Evolutionary conservation across 2,329 filamentous ascomycete genomes (phyloP).

Genomic region (Ophiostoma australiae): DNA sequence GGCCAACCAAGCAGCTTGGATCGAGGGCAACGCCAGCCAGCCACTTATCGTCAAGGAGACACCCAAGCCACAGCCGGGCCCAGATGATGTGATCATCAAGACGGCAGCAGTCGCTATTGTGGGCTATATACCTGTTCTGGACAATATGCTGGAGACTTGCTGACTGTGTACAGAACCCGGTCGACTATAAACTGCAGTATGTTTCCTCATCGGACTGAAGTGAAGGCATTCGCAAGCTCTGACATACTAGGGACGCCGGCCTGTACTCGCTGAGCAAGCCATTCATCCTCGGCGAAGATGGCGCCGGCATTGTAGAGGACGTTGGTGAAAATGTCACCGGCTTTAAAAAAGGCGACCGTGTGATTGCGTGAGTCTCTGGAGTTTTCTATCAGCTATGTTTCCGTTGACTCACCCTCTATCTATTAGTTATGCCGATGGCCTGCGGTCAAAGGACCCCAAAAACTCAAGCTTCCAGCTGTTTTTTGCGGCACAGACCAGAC

Average conservation of each 20-base stretch:
- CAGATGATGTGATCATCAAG: background rate
- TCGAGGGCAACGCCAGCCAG: background rate
- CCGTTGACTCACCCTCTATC: background rate
- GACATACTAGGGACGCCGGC: background rate
- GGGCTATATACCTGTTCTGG: background rate
- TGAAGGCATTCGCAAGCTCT: background rate
- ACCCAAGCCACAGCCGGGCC: background rate
- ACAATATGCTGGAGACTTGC: background rate
- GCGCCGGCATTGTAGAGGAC: background rate
- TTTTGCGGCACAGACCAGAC: background rate
- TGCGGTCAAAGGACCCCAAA: background rate
- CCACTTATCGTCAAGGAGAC: background rate
- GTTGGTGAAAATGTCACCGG: background rate
- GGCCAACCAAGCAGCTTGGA: background rate
- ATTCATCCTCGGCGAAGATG: background rate
- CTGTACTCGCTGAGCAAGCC: background rate
- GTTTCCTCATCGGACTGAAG: background rate
- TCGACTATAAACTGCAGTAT: constrained; percentile 7
- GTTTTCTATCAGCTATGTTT: background rate
- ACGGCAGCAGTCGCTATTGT: background rate
- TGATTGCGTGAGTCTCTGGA: background rate
- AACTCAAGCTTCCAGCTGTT: background rate
- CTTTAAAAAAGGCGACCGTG: background rate
- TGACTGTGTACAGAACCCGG: background rate
- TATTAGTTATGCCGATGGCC: background rate